Base-by-base conservation (phyloP, 2,329 filamentous ascomycete species). In the Xylariaceae sp. region DNA sequence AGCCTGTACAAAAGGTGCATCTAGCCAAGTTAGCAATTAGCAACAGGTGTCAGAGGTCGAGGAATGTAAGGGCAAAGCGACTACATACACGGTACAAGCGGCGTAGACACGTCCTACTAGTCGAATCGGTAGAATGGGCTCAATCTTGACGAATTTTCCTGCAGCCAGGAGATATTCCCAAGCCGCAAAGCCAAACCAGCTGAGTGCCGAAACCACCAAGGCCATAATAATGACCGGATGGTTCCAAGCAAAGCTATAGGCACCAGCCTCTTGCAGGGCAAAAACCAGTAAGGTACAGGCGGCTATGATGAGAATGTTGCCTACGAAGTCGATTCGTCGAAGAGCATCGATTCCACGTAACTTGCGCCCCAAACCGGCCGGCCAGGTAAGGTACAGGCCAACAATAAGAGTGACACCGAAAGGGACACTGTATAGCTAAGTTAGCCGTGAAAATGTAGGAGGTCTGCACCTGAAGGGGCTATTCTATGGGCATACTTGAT, bases 1-100 rank as follows among this genome's bases (percentile, higher is more conserved):
- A 82, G 1, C 81, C 81, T 0, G 77, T 78, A 19, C 84, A 71
- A 12, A 84, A 68, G 2, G 80, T 83, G 30, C 78, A 75, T 12
- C 79, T 82, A 49, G 12, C 3, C 3, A 31, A n/a, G 30, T 51
- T 44, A 56, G 56, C 47, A 8, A 19, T 54, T 34, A 39, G 11
- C 39, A 29, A 34, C 3, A 34, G 6, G 26, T 11, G 26, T 39
- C n/a, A 31, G 32, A 32, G 1, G 27, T 31, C 6, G 19, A 3
- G 1, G 19, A 32, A 19, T 2, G 26, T 19, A 26, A 46, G 8
- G 4, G 9, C 39, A 19, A 8, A 27, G 12, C 11, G 44, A 30
- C 34, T 30, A 71, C 75, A 61, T 68, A 81, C 79, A 80, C 55
- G 3, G 81, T 67, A 27, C 75, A 76, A 3, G 75, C 72, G 30